Evolutionary conservation across 495 filamentous ascomycete genomes (phyloP), one percentile per base, ranked within the genome.

Genomic region (Penicillium turbatum): DNA sequence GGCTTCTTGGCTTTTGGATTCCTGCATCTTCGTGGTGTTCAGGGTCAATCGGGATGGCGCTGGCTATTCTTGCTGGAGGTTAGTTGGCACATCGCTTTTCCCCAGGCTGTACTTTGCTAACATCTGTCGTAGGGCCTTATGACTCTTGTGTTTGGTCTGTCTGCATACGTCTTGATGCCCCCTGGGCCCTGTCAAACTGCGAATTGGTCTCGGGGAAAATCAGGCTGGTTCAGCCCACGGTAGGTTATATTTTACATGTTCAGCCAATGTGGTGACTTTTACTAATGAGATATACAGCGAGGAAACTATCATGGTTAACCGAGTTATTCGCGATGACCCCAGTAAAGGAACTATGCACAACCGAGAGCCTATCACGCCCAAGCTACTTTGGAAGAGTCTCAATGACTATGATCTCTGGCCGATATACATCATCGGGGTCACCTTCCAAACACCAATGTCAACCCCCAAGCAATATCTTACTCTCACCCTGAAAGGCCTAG

Each of bases 241-340:
- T 81, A 85, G 54, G 78, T 43, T 15, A 40, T 47, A 0, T 32
- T 13, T 1, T 43, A n/a, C 5, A 17, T 24, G 9, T 44, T 16
- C 35, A 30, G 3, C 7, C n/a, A 26, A 30, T 4, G 3, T 15
- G 27, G 26, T 7, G n/a, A 11, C 10, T 16, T 17, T 17, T 24
- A 17, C 10, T 31, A 5, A 41, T 6, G 4, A 3, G 7, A 7
- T 30, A 9, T n/a, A 13, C 36, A 61, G 67, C 6, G 73, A 76
- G 43, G 72, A 73, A n/a, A 76, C 68, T 3, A 88, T 90, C 54
- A 80, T 92, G 24, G 85, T 89, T 9, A 92, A 88, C 53, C 80
- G 88, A 3, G 76, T 89, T 3, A 69, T 90, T 24, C 80, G 86
- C 5, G 88, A 90, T 32, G 87, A 90, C 59, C 88, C 88, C 0